Percentiles rank a stretch among this genome's conserved stretches.
phyloP scores from a whole-genome alignment of 345 rosid genomes.

The Physaria fendleri region DNA sequence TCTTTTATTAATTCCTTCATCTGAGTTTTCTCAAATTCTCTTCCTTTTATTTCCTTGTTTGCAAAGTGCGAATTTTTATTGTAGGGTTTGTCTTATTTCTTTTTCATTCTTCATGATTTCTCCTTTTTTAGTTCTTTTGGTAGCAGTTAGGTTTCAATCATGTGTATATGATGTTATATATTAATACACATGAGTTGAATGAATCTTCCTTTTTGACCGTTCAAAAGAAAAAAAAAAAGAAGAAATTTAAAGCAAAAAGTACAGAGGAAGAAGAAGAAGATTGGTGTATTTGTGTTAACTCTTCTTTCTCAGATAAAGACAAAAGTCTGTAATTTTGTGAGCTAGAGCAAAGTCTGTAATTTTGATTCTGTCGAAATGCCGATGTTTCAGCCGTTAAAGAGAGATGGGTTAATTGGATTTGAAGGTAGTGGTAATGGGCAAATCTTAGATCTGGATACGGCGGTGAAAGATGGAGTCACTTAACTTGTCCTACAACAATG shows the following conservation, averaged over 20 bases:
- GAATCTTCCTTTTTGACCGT: slow-evolving; percentile 34
- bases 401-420: slow-evolving; percentile 31
- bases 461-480: slow-evolving; percentile 64
- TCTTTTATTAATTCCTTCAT: slow-evolving; percentile 6
- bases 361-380: slow-evolving; percentile 30
- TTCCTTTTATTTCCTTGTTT: slow-evolving; percentile 9
- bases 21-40: slow-evolving; percentile 26
- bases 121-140: slow-evolving; percentile 5
- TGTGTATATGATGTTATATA: slow-evolving; percentile 28
- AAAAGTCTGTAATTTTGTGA: slow-evolving; percentile 21
- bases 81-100: not conserved
- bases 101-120: slow-evolving; percentile 17
- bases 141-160: slow-evolving; percentile 21
- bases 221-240: slow-evolving; percentile 12
- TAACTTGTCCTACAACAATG: slow-evolving; percentile 74
- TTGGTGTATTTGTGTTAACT: not conserved
- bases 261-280: slow-evolving; percentile 6
- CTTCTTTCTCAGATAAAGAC: slow-evolving; percentile 26
- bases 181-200: slow-evolving; percentile 15
- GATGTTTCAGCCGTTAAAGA: slow-evolving; percentile 42
- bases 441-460: slow-evolving; percentile 66
- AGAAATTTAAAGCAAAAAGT: not conserved
- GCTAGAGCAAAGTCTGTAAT: not conserved
- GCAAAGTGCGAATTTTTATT: slow-evolving; percentile 9
- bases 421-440: slow-evolving; percentile 54